These are phyloP conservation scores for Stagonosporopsis rhizophila DNA, from an alignment of 2,329 filamentous ascomycete genomes.

Conservation along the genomic window DNA sequence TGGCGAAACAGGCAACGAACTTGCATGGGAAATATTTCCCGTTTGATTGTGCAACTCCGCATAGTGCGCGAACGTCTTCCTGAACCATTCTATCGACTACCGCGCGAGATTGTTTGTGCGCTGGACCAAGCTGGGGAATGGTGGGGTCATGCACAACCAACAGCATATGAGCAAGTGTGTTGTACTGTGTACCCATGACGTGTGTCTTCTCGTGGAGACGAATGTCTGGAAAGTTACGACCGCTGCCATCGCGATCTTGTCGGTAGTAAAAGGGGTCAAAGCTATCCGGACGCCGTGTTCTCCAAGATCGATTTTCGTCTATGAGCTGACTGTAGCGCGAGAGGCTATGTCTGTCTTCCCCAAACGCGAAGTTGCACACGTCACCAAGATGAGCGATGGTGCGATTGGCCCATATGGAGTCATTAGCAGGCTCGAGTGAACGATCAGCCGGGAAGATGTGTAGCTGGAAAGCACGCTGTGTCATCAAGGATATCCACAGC, in stretches of 20 bases:
- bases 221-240: constrained; percentile 45
- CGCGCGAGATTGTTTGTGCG: constrained; percentile 41
- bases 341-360: constrained; percentile 43
- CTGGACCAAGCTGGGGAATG: constrained; percentile 46
- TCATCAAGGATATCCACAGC: constrained; percentile 48
- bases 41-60: constrained; percentile 46
- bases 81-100: constrained; percentile 44
- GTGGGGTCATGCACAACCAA: constrained; percentile 47
- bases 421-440: constrained; percentile 49
- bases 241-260: constrained; percentile 43
- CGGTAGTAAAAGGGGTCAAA: constrained; percentile 47
- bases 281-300: constrained; percentile 38
- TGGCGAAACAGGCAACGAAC: constrained; percentile 48
- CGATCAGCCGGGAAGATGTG: constrained; percentile 50
- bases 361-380: constrained; percentile 47
- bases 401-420: constrained; percentile 53
- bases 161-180: constrained; percentile 45
- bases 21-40: constrained; percentile 44
- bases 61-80: constrained; percentile 46
- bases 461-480: constrained; percentile 45
- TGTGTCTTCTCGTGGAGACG: constrained; percentile 46
- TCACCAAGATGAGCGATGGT: constrained; percentile 51
- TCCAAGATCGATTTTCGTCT: constrained; percentile 47
- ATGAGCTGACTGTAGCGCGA: constrained; percentile 40
- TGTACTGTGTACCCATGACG: constrained; percentile 45